These are phyloP conservation scores for Botryotinia globosa DNA, from an alignment of 2,329 filamentous ascomycete species.

Conservation along the genomic window DNA sequence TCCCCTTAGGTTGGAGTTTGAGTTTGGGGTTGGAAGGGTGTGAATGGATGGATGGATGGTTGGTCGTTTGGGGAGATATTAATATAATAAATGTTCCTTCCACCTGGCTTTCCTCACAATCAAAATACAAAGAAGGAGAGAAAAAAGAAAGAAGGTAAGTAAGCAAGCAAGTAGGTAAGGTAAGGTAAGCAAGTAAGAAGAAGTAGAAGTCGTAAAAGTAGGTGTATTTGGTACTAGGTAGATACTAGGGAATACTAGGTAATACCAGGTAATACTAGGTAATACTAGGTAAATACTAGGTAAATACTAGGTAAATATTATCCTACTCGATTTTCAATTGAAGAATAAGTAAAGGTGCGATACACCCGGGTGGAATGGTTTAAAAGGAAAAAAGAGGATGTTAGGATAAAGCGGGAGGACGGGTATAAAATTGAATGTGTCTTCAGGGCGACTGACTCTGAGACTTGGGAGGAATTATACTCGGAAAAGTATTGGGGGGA, in stretches of 20 bases:
- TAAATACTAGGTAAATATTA: neutral
- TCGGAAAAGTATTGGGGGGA: neutral
- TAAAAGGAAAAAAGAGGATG: conserved; percentile 1
- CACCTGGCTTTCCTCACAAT: neutral
- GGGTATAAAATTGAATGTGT: neutral
- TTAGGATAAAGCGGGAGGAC: neutral
- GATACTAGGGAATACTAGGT: too few relatives aligned
- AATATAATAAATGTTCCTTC: neutral
- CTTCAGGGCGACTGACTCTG: too few relatives aligned
- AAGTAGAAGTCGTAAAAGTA: neutral
- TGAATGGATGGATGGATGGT: neutral
- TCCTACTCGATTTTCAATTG: neutral
- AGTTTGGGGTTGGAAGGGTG: neutral
- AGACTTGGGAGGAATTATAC: neutral
- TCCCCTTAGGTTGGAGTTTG: neutral
- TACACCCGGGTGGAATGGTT: neutral
- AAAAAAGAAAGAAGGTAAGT: neutral
- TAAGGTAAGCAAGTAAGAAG: neutral
- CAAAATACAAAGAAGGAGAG: neutral
- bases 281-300: too few relatives aligned
- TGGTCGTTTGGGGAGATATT: neutral
- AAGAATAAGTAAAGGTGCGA: neutral
- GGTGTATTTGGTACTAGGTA: neutral
- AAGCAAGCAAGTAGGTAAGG: neutral
- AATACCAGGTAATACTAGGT: too few relatives aligned